Evolutionary conservation across 2,329 filamentous ascomycete genomes (phyloP).

Genomic region (Fusarium dimerum): DNA sequence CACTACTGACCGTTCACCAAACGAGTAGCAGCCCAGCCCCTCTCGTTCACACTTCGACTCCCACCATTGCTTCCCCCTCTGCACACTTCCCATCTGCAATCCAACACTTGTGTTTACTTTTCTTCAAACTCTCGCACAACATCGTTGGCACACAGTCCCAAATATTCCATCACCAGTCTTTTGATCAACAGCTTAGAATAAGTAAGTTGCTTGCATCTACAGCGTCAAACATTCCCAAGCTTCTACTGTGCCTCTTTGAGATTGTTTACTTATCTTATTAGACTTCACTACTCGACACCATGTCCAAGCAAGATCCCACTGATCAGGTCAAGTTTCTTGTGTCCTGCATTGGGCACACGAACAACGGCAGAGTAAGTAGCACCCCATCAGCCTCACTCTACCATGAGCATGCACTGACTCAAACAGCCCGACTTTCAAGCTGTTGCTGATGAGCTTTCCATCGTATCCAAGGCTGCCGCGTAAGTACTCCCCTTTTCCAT

Average conservation of each 20-base stretch:
- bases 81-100: too few relatives aligned
- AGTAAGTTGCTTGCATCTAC: too few relatives aligned
- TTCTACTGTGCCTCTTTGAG: neutral
- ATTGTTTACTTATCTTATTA: conserved; percentile 1
- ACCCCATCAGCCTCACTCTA: neutral
- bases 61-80: too few relatives aligned
- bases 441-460: conserved; percentile 64
- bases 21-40: too few relatives aligned
- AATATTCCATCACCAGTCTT: too few relatives aligned
- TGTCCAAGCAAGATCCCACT: conserved; percentile 54
- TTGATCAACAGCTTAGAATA: too few relatives aligned
- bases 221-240: too few relatives aligned
- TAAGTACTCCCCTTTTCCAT: conserved; percentile 45
- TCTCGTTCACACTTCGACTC: too few relatives aligned
- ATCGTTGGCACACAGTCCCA: too few relatives aligned
- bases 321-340: conserved; percentile 66
- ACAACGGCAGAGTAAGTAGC: conserved; percentile 57
- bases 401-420: neutral
- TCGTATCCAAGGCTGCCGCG: conserved; percentile 69
- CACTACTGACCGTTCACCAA: too few relatives aligned
- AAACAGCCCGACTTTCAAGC: conserved; percentile 63
- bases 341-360: conserved; percentile 62
- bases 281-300: conserved; percentile 29
- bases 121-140: too few relatives aligned
- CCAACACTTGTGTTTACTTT: too few relatives aligned